Base-by-base conservation (phyloP, 768 basidiomycete species). In the Tubosaeta brunneosetosa region DNA sequence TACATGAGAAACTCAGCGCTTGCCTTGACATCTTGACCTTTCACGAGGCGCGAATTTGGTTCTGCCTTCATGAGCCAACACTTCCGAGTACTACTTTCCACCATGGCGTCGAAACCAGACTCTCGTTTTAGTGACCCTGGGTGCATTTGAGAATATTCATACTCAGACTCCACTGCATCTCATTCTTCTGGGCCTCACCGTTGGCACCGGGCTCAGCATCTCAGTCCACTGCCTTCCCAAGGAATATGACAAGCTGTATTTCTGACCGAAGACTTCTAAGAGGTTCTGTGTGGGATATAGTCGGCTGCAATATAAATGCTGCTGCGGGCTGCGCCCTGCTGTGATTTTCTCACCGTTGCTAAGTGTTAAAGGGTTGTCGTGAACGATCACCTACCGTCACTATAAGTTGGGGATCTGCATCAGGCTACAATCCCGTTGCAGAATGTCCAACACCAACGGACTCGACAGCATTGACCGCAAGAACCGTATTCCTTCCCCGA, bases 11-110 rank as follows among this genome's bases (percentile, higher is more conserved):
- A 1, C 9, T 29, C 29, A 9, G 22, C 22, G 49, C 69, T 43
- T 58, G 76, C 90, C 77, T 88, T 91, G 58, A 94, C 88, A 56
- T 94, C 91, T 60, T 85, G 88, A 41, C 90, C 91, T 66, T 91
- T 93, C 40, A 89, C 87, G 43, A 91, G 62, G 50, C 90, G 84
- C 14, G 88, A 81, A 55, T 92, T 85, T 9, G 91, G 91, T 66
- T 92, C 91, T 4, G 91, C 91, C 68, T 93, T 92, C 69, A 91
- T 79, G 22, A 93, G 77, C 88, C 90, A 93, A 57, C 65, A 60
- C 33, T 62, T 72, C 44, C 8, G 55, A 3, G 53, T 36, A n/a
- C 34, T 36, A n/a, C 34, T 16, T 44, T 43, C 19, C 27, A 40
- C 42, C 59, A 63, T 60, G 22, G 3, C 22, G 22, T 22, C 22